These are phyloP conservation scores for Buddleja alternifolia DNA, from an alignment of 257 asterid genomes.

Conservation along the genomic window DNA sequence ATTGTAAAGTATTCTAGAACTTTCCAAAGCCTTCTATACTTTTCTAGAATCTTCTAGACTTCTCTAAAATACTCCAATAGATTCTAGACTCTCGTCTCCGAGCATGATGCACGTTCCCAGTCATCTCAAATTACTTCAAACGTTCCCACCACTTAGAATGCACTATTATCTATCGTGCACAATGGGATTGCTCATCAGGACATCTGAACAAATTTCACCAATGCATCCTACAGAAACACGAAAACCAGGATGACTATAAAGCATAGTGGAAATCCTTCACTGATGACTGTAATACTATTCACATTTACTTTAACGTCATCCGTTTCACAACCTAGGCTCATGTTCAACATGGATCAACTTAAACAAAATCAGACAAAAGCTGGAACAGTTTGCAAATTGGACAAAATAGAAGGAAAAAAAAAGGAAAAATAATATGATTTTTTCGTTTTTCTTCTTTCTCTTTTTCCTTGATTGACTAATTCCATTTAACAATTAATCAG, in stretches of 20 bases:
- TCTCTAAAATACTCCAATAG: too few species aligned
- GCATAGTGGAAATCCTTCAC: not conserved
- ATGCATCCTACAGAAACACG: too few species aligned
- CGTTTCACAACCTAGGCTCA: not conserved
- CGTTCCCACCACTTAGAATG: too few species aligned
- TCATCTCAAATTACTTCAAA: too few species aligned
- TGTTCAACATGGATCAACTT: not conserved
- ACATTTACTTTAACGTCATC: not conserved
- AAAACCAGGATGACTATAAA: not conserved
- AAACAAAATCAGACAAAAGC: not conserved
- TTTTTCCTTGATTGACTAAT: not conserved
- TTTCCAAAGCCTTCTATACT: too few species aligned
- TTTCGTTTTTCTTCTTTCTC: not conserved
- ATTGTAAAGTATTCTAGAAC: too few species aligned
- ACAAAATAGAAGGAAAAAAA: not conserved
- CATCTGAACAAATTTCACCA: too few species aligned
- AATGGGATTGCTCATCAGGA: too few species aligned
- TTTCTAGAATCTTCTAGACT: too few species aligned
- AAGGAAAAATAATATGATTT: not conserved
- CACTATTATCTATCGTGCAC: too few species aligned
- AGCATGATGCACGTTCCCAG: too few species aligned
- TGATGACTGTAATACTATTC: not conserved
- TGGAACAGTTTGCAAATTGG: not conserved
- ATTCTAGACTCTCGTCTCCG: too few species aligned
- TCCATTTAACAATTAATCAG: not conserved